These are phyloP conservation scores for Sequoia sempervirens DNA, from an alignment of 75 land plant genomes.

Conservation along the genomic window DNA sequence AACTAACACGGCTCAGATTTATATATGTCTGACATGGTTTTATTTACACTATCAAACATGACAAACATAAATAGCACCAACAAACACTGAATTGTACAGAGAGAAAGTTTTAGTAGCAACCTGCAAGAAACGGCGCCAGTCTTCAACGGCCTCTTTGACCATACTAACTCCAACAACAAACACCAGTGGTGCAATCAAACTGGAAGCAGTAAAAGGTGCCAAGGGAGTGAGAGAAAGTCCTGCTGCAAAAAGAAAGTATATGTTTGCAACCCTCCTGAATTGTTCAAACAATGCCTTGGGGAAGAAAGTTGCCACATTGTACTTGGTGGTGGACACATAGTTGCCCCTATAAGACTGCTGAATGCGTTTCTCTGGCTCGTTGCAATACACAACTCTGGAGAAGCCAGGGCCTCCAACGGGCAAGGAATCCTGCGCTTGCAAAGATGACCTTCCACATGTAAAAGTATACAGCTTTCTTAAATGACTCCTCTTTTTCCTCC, in stretches of 20 bases:
- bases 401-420: conserved; percentile 56
- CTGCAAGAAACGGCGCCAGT: conserved; percentile 68
- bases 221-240: conserved; percentile 62
- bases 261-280: conserved; percentile 76
- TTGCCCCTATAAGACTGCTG: conserved; percentile 36
- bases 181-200: conserved; percentile 53
- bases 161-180: conserved; percentile 73
- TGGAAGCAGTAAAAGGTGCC: conserved; percentile 64
- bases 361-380: conserved; percentile 39
- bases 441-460: conserved; percentile 25
- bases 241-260: conserved; percentile 72
- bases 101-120: conserved; percentile 12
- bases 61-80: not conserved
- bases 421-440: conserved; percentile 20
- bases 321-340: conserved; percentile 78
- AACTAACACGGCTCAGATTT: not conserved
- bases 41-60: not conserved
- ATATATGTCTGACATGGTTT: not conserved
- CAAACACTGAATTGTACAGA: not conserved
- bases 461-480: conserved; percentile 61
- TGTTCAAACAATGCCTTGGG: conserved; percentile 89
- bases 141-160: conserved; percentile 76
- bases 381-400: conserved; percentile 60
- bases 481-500: conserved; percentile 30
- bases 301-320: conserved; percentile 56